Percentiles rank a stretch among this genome's conserved stretches.
Conservation (phyloP, 352 stramenopile species). For the Pythium pyrilobum region DNA sequence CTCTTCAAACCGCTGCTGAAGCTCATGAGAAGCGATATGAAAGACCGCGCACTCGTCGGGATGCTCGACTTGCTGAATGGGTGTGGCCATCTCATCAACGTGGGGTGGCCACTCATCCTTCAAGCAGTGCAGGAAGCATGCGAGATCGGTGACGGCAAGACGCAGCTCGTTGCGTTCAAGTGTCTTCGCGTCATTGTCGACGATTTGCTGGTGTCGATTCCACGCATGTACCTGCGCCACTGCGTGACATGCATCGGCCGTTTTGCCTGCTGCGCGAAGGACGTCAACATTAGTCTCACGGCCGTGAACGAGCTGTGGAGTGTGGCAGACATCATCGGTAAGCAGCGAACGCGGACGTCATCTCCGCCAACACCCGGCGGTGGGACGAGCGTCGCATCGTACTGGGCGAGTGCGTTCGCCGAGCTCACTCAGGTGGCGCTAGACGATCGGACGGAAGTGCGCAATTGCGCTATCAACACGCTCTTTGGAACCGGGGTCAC, state of each 20-base stretch:
- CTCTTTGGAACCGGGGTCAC: constrained; percentile 96
- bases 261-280: constrained; percentile 91
- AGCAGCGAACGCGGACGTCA: constrained; percentile 31
- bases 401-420: constrained; percentile 67
- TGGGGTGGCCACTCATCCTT: constrained; percentile 69
- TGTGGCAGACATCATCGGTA: constrained; percentile 85
- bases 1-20: constrained; percentile 55
- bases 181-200: constrained; percentile 96
- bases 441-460: constrained; percentile 91
- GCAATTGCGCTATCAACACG: constrained; percentile 97
- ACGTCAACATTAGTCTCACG: constrained; percentile 98
- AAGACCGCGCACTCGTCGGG: constrained; percentile 59
- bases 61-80: constrained; percentile 77
- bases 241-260: constrained; percentile 92
- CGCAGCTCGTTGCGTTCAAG: constrained; percentile 90
- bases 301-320: constrained; percentile 96
- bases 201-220: constrained; percentile 91
- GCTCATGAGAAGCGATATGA: constrained; percentile 68
- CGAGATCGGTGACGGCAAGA: constrained; percentile 62
- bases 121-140: constrained; percentile 57
- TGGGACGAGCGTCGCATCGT: constrained; percentile 4
- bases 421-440: constrained; percentile 87
- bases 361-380: not conserved
- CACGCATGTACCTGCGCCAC: constrained; percentile 53
- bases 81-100: constrained; percentile 66